phyloP scores from a whole-genome alignment of 2,329 filamentous ascomycete genomes.

The Aureobasidium vineae region DNA sequence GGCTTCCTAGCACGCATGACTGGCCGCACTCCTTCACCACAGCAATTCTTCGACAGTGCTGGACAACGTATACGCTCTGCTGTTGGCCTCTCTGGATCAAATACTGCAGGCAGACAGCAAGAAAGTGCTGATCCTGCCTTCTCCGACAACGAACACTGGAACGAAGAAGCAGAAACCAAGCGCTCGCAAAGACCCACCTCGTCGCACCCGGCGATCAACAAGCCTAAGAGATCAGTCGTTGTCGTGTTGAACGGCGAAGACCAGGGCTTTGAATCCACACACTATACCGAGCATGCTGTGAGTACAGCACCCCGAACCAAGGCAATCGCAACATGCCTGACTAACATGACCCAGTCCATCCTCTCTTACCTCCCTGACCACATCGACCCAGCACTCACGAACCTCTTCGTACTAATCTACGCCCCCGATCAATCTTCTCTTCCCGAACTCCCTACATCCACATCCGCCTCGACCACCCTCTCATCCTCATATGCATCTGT shows the following conservation, averaged over 20 bases:
- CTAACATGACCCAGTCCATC: conserved; percentile 52
- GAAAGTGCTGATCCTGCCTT: conserved; percentile 38
- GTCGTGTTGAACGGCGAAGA: conserved; percentile 87
- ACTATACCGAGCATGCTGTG: conserved; percentile 75
- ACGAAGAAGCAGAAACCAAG: conserved; percentile 77
- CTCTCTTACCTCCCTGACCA: conserved; percentile 82
- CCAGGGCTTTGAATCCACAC: conserved; percentile 55
- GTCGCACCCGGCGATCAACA: conserved; percentile 35
- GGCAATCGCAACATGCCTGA: neutral
- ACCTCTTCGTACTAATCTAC: conserved; percentile 87
- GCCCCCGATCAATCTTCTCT: conserved; percentile 80
- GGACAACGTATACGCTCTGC: conserved; percentile 77
- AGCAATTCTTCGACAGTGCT: conserved; percentile 82
- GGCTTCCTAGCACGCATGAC: conserved; percentile 75
- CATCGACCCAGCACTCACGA: conserved; percentile 68
- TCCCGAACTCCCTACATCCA: conserved; percentile 76
- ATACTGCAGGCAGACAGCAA: conserved; percentile 4
- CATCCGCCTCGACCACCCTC: conserved; percentile 61
- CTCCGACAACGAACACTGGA: conserved; percentile 83
- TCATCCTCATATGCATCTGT: conserved; percentile 12
- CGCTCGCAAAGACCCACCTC: conserved; percentile 43
- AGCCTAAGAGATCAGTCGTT: conserved; percentile 68
- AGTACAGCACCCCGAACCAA: conserved; percentile 40
- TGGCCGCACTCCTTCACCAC: conserved; percentile 78
- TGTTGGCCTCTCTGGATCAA: conserved; percentile 74